phyloP scores from a whole-genome alignment of 768 basidiomycete genomes.

The Nidularia pulvinata region DNA sequence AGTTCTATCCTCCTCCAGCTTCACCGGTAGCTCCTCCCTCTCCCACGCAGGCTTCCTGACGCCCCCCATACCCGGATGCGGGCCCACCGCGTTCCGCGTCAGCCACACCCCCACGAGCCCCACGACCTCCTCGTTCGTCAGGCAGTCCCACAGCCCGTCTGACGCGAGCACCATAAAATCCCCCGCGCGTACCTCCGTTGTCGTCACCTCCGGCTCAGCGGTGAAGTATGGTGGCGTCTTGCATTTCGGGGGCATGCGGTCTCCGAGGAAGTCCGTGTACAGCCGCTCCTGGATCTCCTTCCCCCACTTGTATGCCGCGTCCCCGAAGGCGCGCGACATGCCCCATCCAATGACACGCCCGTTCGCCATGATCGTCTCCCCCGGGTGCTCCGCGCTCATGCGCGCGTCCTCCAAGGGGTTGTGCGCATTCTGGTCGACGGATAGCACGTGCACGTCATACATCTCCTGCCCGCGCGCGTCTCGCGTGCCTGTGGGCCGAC shows the following conservation, averaged over 20 bases:
- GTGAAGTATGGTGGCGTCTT: constrained; percentile 56
- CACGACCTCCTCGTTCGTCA: constrained; percentile 54
- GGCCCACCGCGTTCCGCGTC: too few relatives aligned
- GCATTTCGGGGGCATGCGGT: constrained; percentile 16
- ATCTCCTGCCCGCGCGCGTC: constrained; percentile 18
- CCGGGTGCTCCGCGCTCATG: constrained; percentile 33
- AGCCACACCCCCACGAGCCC: constrained; percentile 31
- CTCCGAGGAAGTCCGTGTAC: constrained; percentile 27
- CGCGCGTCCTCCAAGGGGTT: constrained; percentile 37
- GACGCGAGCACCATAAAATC: constrained; percentile 57
- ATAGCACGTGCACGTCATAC: constrained; percentile 39
- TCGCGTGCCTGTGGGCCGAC: constrained; percentile 13
- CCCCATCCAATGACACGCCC: constrained; percentile 38
- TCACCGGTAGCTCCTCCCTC: too few relatives aligned
- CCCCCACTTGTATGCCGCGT: constrained; percentile 44
- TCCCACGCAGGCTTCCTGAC: too few relatives aligned
- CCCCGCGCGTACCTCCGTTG: constrained; percentile 36
- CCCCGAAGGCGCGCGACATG: constrained; percentile 44
- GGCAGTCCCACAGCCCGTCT: constrained; percentile 55
- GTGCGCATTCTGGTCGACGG: constrained; percentile 35
- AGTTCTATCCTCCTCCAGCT: too few relatives aligned
- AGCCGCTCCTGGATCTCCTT: constrained; percentile 30
- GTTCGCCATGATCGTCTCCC: constrained; percentile 30
- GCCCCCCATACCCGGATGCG: too few relatives aligned
- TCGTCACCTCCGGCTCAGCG: constrained; percentile 52